Evolutionary conservation across 1,284 basidiomycete genomes (phyloP), one percentile per base, ranked within the genome.

Genomic region (Chondrostereum purpureum): DNA sequence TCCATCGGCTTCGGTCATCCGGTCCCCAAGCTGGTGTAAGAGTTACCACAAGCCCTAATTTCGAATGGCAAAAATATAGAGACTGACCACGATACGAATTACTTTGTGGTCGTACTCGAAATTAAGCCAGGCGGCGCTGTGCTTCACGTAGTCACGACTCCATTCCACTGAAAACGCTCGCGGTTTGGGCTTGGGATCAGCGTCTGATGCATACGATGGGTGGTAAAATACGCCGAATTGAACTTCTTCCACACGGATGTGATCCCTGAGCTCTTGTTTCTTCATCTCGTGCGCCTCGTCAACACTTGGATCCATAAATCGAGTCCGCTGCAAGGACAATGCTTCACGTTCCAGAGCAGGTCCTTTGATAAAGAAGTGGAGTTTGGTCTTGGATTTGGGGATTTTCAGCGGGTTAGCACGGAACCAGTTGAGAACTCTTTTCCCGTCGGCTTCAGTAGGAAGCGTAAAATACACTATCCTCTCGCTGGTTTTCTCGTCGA

Each of bases 121-220:
- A 44, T 65, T 62, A 16, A 87, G 58, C 60, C 73, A 69, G 0
- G 72, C 81, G 45, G 70, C 67, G 27, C 73, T 70, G 45, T 66
- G 59, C 14, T 62, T 45, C 6, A 55, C 54, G 52, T 72, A 69
- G 49, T 75, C 59, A 39, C 63, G 55, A 41, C 73, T 66, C 74
- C 75, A 86, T 63, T 88, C 85, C 5, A 76, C 65, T 0, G 82
- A 85, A 57, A 82, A 88, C 4, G 70, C 65, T 4, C 81, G 72
- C 16, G 71, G 65, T 11, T 56, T 55, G 20, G 60, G 63, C 17
- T 59, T 64, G 10, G 55, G 57, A 22, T 63, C 60, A 22, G 58
- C 58, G 24, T 47, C 53, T 14, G 54, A 46, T 23, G 54, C 48
- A 49, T 61, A 54, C 58, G 68, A 64, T 6, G 60, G 51, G 23